Conservation (phyloP, 257 asterid species). For the Solanum chaucha region DNA sequence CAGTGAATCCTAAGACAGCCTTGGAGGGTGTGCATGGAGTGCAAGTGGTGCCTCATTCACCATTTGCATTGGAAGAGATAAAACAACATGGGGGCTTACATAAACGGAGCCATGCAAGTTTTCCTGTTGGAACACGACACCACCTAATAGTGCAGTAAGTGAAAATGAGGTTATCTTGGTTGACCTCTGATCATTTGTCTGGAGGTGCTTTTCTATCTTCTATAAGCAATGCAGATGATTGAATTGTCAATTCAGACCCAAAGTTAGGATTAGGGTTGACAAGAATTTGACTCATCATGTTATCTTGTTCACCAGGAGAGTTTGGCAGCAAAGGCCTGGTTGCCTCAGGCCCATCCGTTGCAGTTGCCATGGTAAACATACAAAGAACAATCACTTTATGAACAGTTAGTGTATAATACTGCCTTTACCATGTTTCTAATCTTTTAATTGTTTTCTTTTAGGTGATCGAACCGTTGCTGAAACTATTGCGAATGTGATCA, state of each 20-base stretch:
- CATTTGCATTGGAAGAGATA: slow-evolving; percentile 54
- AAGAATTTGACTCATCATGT: neutral
- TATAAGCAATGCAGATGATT: neutral
- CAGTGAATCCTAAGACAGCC: slow-evolving; percentile 33
- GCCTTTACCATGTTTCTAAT: neutral
- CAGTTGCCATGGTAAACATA: slow-evolving; percentile 38
- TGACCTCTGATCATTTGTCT: neutral
- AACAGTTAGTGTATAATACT: neutral
- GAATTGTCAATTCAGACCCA: neutral
- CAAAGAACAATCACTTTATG: neutral
- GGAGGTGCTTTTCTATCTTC: neutral
- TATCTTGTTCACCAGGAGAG: slow-evolving; percentile 39
- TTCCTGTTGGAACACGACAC: slow-evolving; percentile 28
- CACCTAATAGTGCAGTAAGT: slow-evolving; percentile 48
- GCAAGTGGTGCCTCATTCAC: slow-evolving; percentile 64
- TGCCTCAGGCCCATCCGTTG: slow-evolving; percentile 71
- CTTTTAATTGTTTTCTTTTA: slow-evolving; percentile 11
- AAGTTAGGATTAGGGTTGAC: neutral
- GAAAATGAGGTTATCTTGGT: neutral
- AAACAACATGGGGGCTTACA: slow-evolving; percentile 38
- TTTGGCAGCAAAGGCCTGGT: slow-evolving; percentile 75
- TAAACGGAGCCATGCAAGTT: slow-evolving; percentile 18
- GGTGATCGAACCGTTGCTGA: slow-evolving; percentile 65
- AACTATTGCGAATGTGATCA: slow-evolving; percentile 64
- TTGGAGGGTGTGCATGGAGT: slow-evolving; percentile 64